phyloP scores from a whole-genome alignment of 768 basidiomycete genomes.

The Auricularia cornea region DNA sequence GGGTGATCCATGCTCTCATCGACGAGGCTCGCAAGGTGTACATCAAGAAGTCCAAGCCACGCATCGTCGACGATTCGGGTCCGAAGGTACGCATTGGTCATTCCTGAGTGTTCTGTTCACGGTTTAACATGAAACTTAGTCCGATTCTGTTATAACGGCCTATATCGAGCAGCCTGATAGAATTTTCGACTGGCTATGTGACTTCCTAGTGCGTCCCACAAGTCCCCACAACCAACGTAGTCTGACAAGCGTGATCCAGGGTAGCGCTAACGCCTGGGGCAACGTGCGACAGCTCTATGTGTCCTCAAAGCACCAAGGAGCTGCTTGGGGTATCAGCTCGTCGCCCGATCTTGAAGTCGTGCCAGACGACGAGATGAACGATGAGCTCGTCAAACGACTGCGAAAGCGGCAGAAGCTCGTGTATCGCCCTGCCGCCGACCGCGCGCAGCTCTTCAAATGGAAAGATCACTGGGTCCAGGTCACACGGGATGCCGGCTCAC shows the following conservation, averaged over 20 bases:
- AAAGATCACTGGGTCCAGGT: slow-evolving; percentile 30
- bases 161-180: slow-evolving; percentile 1
- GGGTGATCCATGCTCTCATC: slow-evolving; percentile 33
- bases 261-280: slow-evolving; percentile 29
- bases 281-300: slow-evolving; percentile 34
- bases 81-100: not conserved
- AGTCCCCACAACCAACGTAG: not conserved
- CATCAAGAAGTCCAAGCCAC: slow-evolving; percentile 30
- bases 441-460: slow-evolving; percentile 38
- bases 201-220: not conserved
- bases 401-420: slow-evolving; percentile 23
- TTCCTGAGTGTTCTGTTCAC: slow-evolving; percentile 6
- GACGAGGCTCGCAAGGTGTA: slow-evolving; percentile 36
- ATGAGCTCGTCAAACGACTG: slow-evolving; percentile 10
- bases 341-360: not conserved
- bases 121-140: no score
- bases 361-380: slow-evolving; percentile 3
- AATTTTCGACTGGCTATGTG: not conserved
- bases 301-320: slow-evolving; percentile 31
- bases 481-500: slow-evolving; percentile 11
- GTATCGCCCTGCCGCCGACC: slow-evolving; percentile 34
- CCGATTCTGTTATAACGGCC: not conserved
- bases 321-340: slow-evolving; percentile 28
- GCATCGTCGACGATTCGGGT: slow-evolving; percentile 21
- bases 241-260: not conserved